Base-by-base conservation (phyloP, 192 early-diverging fungal species). In the Backusella macrospora region DNA sequence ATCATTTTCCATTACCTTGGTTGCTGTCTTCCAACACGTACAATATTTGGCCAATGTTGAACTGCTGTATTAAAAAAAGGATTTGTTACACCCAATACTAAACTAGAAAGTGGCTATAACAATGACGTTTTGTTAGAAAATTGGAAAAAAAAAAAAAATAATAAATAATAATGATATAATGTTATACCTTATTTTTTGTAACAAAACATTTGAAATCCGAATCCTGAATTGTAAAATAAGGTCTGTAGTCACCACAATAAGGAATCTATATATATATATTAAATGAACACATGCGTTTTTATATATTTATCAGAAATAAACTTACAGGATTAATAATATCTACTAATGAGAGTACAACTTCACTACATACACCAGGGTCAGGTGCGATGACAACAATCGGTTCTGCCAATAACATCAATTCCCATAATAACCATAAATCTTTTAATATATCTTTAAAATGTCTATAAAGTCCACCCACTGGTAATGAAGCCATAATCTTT, bases 171-270 rank as follows among this genome's bases (percentile, higher is more conserved):
- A n/a, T n/a, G n/a, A n/a, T n/a, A n/a, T n/a, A n/a, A n/a, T n/a
- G n/a, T n/a, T n/a, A 42, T 82, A 86, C 88, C 77, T 83, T 66
- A 52, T 79, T 83, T 44, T 82, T 88, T 68, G 79, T 89, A 43
- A 82, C 85, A 78, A 93, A 87, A 38, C 83, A 81, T 65, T 92
- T 91, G 68, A 98, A 95, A 77, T 99, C 98, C 4, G 92, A 83
- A 76, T 97, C 96, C 78, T 97, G 96, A 70, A 99, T 95, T 4
- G 98, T 99, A 76, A 99, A 96, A 70, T 97, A 99, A 12, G 96
- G 96, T 18, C 98, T 90, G 75, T 91, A 96, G 81, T 99, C 96
- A 43, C 98, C 98, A 69, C 96, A 97, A 79, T 95, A 99, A 21
- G 93, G 90, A 67, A 97, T 94, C 87, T 93, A 84, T 49, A 46